Base-by-base conservation (phyloP, 345 rosid genomes). In the Jatropha curcas region DNA sequence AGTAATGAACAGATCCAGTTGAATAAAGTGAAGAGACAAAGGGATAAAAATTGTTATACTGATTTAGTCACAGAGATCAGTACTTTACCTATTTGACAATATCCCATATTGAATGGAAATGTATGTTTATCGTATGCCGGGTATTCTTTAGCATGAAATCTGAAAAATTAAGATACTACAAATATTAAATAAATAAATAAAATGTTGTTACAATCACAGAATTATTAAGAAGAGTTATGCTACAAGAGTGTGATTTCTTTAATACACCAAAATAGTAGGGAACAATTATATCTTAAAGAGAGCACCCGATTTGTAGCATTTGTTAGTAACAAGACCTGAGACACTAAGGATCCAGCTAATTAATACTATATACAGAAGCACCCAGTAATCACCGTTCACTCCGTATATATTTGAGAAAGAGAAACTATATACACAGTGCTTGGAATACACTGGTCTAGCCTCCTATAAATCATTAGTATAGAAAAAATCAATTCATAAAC, bases 131-230 rank as follows among this genome's bases (percentile, higher is more conserved):
- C 91, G 61, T 82, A 92, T 14, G 85, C 88, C 53, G 98, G 98
- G 76, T 89, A 94, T 78, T 94, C 98, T 82, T 83, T 92, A 33
- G 97, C 97, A 85, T 94, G 98, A 73, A 94, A 92, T 86, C 98
- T 92, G 79, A 70, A 55, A 76, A 69, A 28, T 74, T 20, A 46
- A 46, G 7, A 22, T 16, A 74, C 43, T 4, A 27, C 0, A 17
- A 28, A 43, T 25, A 2, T 28, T 28, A 53, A 28, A 43, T 30
- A 2, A 50, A 50, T 13, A 19, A 0, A 65, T 9, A 50, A 75
- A 68, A 19, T 4, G 43, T 10, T 10, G 9, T 39, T 60, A 33
- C 16, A 25, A 37, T 14, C 7, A 14, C 4, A 37, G 39, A 24
- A 11, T 63, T 34, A 24, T 12, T 62, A 35, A 62, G 24, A 37